These are phyloP conservation scores for Monosporozyma aquatica DNA, from an alignment of 805 yeast genomes.

Conservation along the genomic window DNA sequence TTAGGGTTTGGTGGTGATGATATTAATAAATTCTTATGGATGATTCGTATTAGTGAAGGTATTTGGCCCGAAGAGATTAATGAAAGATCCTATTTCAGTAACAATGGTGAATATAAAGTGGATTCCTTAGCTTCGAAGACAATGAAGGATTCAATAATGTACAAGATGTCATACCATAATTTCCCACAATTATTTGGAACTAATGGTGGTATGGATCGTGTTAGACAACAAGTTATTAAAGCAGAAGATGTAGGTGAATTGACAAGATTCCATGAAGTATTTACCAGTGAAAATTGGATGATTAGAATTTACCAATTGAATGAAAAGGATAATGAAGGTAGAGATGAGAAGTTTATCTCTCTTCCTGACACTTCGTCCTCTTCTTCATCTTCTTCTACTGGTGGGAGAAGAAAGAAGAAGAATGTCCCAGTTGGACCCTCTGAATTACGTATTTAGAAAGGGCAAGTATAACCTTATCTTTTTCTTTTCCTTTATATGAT, in stretches of 20 bases:
- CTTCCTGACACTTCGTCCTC: too few relatives aligned
- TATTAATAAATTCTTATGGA: constrained; percentile 93
- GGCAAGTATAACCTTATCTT: neutral
- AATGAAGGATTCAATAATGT: constrained; percentile 86
- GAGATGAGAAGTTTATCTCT: constrained; percentile 28
- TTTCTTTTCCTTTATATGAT: neutral
- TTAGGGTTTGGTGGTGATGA: constrained; percentile 95
- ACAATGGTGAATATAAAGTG: constrained; percentile 78
- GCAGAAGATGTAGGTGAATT: constrained; percentile 42
- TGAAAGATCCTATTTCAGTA: constrained; percentile 78
- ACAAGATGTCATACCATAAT: constrained; percentile 87
- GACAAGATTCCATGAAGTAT: constrained; percentile 84
- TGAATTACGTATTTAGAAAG: neutral
- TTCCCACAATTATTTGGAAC: constrained; percentile 60
- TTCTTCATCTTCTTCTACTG: too few relatives aligned
- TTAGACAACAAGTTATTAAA: constrained; percentile 72
- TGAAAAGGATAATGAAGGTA: constrained; percentile 78
- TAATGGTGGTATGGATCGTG: constrained; percentile 68
- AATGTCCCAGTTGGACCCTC: neutral
- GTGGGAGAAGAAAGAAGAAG: neutral
- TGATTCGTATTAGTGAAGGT: constrained; percentile 98
- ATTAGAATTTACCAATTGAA: constrained; percentile 90
- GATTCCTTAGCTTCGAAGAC: constrained; percentile 74
- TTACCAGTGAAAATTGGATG: constrained; percentile 93
- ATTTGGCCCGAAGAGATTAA: constrained; percentile 98